Evolutionary conservation across 2,329 filamentous ascomycete genomes (phyloP).

Genomic region (Coniella vitis): DNA sequence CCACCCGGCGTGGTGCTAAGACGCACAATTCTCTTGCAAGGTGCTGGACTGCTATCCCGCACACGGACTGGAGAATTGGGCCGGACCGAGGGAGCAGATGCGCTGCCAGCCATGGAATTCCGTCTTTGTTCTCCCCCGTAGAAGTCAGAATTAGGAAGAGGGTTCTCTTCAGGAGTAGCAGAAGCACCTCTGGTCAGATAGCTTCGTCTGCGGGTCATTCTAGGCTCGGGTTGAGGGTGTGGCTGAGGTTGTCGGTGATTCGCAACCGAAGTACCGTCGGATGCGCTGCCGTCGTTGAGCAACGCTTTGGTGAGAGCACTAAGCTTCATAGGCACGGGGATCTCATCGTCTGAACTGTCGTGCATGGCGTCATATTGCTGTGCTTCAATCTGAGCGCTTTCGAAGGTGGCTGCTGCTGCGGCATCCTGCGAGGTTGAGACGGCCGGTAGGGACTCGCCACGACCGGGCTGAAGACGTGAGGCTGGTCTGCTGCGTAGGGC

Average conservation of each 20-base stretch:
- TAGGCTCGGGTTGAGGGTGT: slow-evolving; percentile 30
- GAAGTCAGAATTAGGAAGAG: slow-evolving; percentile 15
- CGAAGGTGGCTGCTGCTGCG: slow-evolving; percentile 7
- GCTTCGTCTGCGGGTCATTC: slow-evolving; percentile 44
- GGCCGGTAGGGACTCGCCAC: slow-evolving; percentile 39
- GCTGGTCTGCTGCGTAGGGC: slow-evolving; percentile 40
- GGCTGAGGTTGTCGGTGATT: slow-evolving; percentile 16
- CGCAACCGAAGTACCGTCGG: slow-evolving; percentile 33
- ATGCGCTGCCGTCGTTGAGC: slow-evolving; percentile 54
- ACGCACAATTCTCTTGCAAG: slow-evolving; percentile 50
- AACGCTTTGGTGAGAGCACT: slow-evolving; percentile 87
- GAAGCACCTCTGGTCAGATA: slow-evolving; percentile 38
- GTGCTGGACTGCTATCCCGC: slow-evolving; percentile 43
- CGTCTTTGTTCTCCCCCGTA: slow-evolving; percentile 28
- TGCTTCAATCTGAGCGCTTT: slow-evolving; percentile 29
- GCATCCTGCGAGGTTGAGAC: slow-evolving; percentile 18
- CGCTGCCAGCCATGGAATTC: slow-evolving; percentile 41
- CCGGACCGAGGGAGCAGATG: slow-evolving; percentile 34
- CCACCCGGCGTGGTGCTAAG: slow-evolving; percentile 42
- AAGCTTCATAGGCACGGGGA: slow-evolving; percentile 85
- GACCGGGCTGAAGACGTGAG: slow-evolving; percentile 38
- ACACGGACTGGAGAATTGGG: slow-evolving; percentile 39
- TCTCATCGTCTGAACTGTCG: slow-evolving; percentile 93
- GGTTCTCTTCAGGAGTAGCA: slow-evolving; percentile 33
- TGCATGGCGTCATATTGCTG: slow-evolving; percentile 49